Base-by-base conservation (phyloP, 345 rosid species). In the Trapa incisa region DNA sequence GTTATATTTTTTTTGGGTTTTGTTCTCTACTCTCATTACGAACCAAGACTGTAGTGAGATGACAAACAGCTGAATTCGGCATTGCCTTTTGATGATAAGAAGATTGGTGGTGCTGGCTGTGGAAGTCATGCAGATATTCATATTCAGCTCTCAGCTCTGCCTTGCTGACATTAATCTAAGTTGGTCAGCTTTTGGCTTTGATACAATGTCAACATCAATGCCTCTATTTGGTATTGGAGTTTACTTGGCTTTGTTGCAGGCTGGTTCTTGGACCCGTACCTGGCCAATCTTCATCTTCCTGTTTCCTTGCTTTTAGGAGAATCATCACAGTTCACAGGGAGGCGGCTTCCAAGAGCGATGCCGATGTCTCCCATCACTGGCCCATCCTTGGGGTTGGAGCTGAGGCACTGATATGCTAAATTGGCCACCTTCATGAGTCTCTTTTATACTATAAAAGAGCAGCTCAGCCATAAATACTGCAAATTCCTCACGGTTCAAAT, bases 331-430 rank as follows among this genome's bases (percentile, higher is more conserved):
- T 63, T 60, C 68, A 22, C 29, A 22, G 29, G 29, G 74, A 66
- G 10, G 82, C 75, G 68, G 80, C 86, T 67, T 87, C 90, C 65
- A 81, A 85, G 36, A 87, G 76, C 37, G 89, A 22, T 22, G 29
- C 29, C 85, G 48, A 85, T 73, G 0, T 77, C 72, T 45, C 71
- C 70, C 99, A 94, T 89, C 16, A 80, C 73, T 17, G 96, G 96
- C 68, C 96, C 80, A 15, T 88, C 89, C 79, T 87, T 89, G 0
- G 99, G 99, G 75, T 94, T 94, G 74, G 89, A 93, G 81, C 97
- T 91, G 29, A 94, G 88, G 83, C 99, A 91, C 71, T 85, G 86
- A 81, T 87, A 86, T 0, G 96, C 92, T 71, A 94, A 74, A 73
- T 72, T 77, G 12, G 96, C 92, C 50, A 91, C 96, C 77, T 85